Percentiles rank a stretch among this genome's conserved stretches.
Conservation (phyloP, 208 protist species). For the Trypanosoma caninum region DNA sequence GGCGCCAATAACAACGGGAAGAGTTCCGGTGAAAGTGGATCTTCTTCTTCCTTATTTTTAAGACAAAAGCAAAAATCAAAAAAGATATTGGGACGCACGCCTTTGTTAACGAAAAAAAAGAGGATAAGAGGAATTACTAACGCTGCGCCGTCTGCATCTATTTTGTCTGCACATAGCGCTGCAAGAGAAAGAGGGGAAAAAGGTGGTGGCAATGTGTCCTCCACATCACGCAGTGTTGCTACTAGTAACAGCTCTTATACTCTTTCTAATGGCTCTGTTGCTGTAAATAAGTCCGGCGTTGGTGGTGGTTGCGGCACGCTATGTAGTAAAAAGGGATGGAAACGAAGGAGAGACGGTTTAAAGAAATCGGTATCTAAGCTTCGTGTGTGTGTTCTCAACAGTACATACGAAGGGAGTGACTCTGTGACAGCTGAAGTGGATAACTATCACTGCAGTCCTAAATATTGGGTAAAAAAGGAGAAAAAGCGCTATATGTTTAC, state of each 20-base stretch:
- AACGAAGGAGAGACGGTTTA: too few species aligned
- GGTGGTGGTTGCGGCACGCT: too few species aligned
- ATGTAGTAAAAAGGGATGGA: too few species aligned
- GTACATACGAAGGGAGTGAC: slow-evolving; percentile 78
- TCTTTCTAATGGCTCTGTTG: too few species aligned
- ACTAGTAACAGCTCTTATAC: background rate
- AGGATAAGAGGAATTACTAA: background rate
- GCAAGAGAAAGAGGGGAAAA: background rate
- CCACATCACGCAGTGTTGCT: background rate
- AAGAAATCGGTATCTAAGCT: slow-evolving; percentile 14
- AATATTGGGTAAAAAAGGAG: slow-evolving; percentile 75
- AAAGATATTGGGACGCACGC: background rate
- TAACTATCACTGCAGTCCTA: slow-evolving; percentile 78
- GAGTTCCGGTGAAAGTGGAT: background rate
- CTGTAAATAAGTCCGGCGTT: background rate
- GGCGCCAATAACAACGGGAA: background rate
- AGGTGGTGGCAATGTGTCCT: background rate
- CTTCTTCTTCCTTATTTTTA: background rate
- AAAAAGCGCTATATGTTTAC: slow-evolving; percentile 66
- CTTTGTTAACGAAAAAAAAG: background rate
- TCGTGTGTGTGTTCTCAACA: slow-evolving; percentile 78
- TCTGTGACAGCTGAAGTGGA: slow-evolving; percentile 72
- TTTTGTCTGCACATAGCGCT: background rate
- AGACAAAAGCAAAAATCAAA: background rate
- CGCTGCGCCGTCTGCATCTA: background rate